phyloP scores from a whole-genome alignment of 345 rosid genomes.

The Salix exigua region DNA sequence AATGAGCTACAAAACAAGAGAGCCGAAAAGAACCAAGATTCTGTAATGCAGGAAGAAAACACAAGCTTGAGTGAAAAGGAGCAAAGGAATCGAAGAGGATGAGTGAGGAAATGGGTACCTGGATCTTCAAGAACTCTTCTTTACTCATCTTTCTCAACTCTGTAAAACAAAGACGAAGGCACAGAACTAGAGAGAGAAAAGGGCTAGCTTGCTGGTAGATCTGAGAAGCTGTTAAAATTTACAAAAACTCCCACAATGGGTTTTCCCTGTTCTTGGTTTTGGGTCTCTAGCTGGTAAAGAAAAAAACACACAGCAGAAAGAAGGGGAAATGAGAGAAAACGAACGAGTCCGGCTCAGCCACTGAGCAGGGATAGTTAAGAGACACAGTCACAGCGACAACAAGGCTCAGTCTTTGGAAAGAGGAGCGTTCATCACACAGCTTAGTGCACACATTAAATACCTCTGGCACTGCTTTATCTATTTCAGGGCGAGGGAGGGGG shows the following conservation, averaged over 20 bases:
- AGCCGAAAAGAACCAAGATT: background rate
- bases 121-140: constrained; percentile 96
- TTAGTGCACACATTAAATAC: constrained; percentile 44
- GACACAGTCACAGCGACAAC: constrained; percentile 9
- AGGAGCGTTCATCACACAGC: constrained; percentile 16
- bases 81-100: constrained; percentile 11
- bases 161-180: constrained; percentile 23
- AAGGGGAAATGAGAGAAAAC: constrained; percentile 20
- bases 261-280: constrained; percentile 10
- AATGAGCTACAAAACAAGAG: background rate
- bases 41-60: background rate
- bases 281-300: background rate
- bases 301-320: background rate
- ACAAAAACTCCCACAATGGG: constrained; percentile 13
- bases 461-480: constrained; percentile 35
- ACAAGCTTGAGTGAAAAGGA: constrained; percentile 12
- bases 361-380: constrained; percentile 21
- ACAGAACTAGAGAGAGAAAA: constrained; percentile 7
- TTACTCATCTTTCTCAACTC: constrained; percentile 57
- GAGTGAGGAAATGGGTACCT: constrained; percentile 40
- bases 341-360: constrained; percentile 19
- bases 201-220: constrained; percentile 31
- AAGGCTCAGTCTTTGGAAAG: constrained; percentile 17
- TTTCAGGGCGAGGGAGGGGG: constrained; percentile 40
- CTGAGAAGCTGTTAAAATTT: constrained; percentile 33